A percentile compares a stretch with the other conserved stretches of the same genome.
Conservation (phyloP, 2,329 filamentous ascomycete genomes). For the Tricladium varicosporioides region DNA sequence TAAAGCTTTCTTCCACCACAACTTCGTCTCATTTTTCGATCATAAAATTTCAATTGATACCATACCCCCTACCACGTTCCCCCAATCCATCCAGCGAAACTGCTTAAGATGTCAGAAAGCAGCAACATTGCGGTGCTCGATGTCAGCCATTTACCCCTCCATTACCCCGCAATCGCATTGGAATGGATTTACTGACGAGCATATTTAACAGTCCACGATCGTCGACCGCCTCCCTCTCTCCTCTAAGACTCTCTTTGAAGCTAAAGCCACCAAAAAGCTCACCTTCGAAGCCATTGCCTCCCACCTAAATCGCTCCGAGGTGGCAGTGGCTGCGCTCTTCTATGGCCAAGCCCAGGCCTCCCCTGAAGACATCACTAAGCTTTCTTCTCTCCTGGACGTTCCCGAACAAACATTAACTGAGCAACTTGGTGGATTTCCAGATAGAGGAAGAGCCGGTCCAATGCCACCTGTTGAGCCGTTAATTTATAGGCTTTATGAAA, state of each 20-base stretch:
- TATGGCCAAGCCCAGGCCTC: constrained; percentile 82
- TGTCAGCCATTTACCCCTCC: constrained; percentile 14
- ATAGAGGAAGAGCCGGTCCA: constrained; percentile 74
- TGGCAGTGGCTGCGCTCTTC: constrained; percentile 86
- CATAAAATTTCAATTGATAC: too few relatives aligned
- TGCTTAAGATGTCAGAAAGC: constrained; percentile 20
- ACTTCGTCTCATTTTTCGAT: too few relatives aligned
- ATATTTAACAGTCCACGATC: constrained; percentile 54
- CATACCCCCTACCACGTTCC: too few relatives aligned
- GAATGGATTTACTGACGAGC: background rate
- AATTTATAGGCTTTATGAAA: constrained; percentile 89
- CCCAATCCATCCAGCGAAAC: background rate
- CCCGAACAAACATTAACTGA: constrained; percentile 53
- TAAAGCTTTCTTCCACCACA: too few relatives aligned
- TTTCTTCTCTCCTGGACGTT: constrained; percentile 65
- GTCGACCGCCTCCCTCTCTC: constrained; percentile 67
- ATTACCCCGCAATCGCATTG: constrained; percentile 16
- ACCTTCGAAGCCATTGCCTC: constrained; percentile 77
- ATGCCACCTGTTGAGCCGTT: constrained; percentile 84
- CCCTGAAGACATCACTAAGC: constrained; percentile 63
- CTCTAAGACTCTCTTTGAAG: constrained; percentile 72
- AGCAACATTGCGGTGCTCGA: constrained; percentile 22
- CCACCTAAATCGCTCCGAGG: constrained; percentile 75
- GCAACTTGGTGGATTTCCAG: constrained; percentile 71
- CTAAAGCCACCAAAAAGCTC: constrained; percentile 72